These are phyloP conservation scores for Paramecium octaurelia DNA, from an alignment of 73 alveolate genomes.

Conservation along the genomic window DNA sequence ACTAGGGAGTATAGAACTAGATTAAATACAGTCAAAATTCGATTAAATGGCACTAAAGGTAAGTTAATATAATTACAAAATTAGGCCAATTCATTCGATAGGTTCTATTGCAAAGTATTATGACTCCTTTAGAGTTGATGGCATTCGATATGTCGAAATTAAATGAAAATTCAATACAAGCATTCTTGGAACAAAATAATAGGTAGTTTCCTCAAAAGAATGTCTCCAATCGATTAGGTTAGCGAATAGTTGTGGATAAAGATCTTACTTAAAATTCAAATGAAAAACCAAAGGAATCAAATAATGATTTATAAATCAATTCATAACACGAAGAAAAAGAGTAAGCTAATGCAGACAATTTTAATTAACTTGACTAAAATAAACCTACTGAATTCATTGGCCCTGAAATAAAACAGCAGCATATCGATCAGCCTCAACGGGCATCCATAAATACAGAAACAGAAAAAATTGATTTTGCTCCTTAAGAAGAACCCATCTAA, in stretches of 20 bases:
- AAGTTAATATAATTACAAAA: not conserved
- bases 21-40: conserved; percentile 10
- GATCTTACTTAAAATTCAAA: not conserved
- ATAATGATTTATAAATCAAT: not conserved
- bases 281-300: not conserved
- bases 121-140: conserved; percentile 38
- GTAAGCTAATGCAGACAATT: not conserved
- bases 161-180: not conserved
- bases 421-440: not conserved
- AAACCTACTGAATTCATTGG: not conserved
- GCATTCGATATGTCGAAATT: not conserved
- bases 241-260: not conserved
- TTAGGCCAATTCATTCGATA: not conserved
- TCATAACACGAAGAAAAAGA: not conserved
- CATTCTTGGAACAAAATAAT: conserved; percentile 1
- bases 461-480: not conserved
- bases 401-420: not conserved
- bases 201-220: not conserved
- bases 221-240: not conserved
- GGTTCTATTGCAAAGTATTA: not conserved
- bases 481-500: not conserved
- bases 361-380: not conserved
- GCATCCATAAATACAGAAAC: not conserved
- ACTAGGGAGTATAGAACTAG: conserved; percentile 29
- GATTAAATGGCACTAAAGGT: conserved; percentile 23